Evolutionary conservation across 208 protist species (phyloP).

Genomic region (Endotrypanum monterogeii): DNA sequence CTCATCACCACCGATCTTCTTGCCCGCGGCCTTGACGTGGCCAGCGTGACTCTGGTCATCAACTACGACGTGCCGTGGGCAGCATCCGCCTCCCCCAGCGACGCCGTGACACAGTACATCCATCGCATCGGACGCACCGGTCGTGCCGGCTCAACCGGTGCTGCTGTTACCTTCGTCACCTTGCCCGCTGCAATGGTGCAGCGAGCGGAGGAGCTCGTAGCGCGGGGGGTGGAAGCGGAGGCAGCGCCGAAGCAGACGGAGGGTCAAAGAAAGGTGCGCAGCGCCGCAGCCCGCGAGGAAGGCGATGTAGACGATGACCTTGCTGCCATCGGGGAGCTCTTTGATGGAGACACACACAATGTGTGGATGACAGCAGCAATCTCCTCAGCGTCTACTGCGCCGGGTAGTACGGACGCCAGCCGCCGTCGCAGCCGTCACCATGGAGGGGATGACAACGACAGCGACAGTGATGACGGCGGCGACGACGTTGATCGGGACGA

Average conservation of each 20-base stretch:
- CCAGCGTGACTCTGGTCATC: slow-evolving; percentile 95
- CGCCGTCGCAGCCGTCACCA: slow-evolving; percentile 7
- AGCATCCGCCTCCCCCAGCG: slow-evolving; percentile 12
- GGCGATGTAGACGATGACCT: slow-evolving; percentile 13
- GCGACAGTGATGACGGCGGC: background rate
- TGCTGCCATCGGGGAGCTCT: slow-evolving; percentile 23
- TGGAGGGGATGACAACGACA: slow-evolving; percentile 16
- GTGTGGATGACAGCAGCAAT: slow-evolving; percentile 21
- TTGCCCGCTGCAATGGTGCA: slow-evolving; percentile 49
- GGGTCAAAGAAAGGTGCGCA: background rate
- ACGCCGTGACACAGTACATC: slow-evolving; percentile 92
- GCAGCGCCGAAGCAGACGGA: background rate
- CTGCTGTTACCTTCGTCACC: slow-evolving; percentile 93
- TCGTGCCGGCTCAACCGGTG: slow-evolving; percentile 85
- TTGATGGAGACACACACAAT: slow-evolving; percentile 25
- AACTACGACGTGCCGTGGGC: slow-evolving; percentile 97
- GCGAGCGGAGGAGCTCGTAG: slow-evolving; percentile 24
- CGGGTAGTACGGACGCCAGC: background rate
- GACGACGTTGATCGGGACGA: background rate
- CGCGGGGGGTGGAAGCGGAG: background rate
- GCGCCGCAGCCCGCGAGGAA: background rate
- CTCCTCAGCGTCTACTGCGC: background rate
- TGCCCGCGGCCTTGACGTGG: slow-evolving; percentile 95
- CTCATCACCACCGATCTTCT: slow-evolving; percentile 98
- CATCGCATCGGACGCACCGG: slow-evolving; percentile 96